Percentiles rank a stretch among this genome's conserved stretches.
Conservation (phyloP, 164 flowering plant genomes). For the Cinnamomum micranthum region DNA sequence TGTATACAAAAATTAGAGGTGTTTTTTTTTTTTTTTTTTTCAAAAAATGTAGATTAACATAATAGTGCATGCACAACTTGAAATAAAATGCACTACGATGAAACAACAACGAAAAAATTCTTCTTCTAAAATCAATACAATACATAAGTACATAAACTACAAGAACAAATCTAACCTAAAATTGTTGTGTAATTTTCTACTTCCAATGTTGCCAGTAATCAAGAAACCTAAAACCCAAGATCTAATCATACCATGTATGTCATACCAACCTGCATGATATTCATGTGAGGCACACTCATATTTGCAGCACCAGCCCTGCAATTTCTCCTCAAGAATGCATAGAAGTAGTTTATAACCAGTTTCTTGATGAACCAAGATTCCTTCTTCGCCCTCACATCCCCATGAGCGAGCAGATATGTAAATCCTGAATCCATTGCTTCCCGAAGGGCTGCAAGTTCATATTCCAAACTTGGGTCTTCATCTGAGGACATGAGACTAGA, state of each 20-base stretch:
- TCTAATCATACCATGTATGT: constrained; percentile 81
- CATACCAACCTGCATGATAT: constrained; percentile 77
- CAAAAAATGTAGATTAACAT: no score
- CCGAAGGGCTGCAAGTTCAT: constrained; percentile 72
- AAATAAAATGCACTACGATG: no score
- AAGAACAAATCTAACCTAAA: no score
- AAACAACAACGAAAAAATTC: no score
- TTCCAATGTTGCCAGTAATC: not conserved
- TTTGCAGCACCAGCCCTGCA: constrained; percentile 89
- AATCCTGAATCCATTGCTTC: constrained; percentile 91
- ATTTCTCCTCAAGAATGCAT: constrained; percentile 80
- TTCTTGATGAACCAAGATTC: constrained; percentile 84
- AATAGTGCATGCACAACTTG: no score
- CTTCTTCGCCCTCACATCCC: constrained; percentile 89
- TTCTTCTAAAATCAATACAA: no score
- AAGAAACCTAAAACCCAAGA: not conserved
- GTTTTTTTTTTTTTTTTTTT: no score
- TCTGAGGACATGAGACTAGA: constrained; percentile 51
- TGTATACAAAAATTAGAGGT: no score
- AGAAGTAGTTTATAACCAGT: constrained; percentile 79
- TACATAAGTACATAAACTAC: no score
- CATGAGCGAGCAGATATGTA: constrained; percentile 81
- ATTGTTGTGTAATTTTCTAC: no score
- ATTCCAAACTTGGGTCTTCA: constrained; percentile 75
- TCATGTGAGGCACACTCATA: constrained; percentile 85